phyloP scores from a whole-genome alignment of 192 early-diverging fungal genomes.

The Phlyctochytrium bullatum region DNA sequence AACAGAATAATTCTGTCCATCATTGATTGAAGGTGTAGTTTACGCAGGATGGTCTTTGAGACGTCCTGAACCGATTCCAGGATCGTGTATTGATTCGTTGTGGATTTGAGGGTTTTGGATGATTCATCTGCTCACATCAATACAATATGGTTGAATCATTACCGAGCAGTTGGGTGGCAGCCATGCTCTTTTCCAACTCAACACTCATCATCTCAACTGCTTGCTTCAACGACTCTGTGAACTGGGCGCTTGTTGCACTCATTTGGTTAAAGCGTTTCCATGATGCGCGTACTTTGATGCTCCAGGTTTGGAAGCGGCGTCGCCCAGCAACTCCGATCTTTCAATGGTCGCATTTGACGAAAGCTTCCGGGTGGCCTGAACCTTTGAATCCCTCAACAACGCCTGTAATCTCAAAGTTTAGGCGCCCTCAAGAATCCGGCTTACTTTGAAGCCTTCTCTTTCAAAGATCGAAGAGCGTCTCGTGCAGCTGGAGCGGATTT shows the following conservation, averaged over 20 bases:
- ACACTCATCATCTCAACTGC: slow-evolving; percentile 23
- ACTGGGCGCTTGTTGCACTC: slow-evolving; percentile 4
- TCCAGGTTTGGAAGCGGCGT: too few relatives aligned
- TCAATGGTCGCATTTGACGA: too few relatives aligned
- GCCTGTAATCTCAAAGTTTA: too few relatives aligned
- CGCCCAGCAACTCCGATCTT: too few relatives aligned
- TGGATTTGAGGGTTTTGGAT: slow-evolving; percentile 20
- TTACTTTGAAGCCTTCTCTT: too few relatives aligned
- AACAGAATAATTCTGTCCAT: slow-evolving; percentile 24
- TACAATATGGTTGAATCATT: background rate
- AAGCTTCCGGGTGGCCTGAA: too few relatives aligned
- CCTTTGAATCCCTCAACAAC: too few relatives aligned
- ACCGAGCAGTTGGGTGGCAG: slow-evolving; percentile 21
- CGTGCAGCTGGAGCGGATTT: too few relatives aligned
- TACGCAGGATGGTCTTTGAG: slow-evolving; percentile 2
- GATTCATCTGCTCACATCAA: slow-evolving; percentile 10
- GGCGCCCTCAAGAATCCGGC: too few relatives aligned
- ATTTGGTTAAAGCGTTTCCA: too few relatives aligned
- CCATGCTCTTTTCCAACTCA: slow-evolving; percentile 24
- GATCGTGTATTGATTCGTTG: slow-evolving; percentile 9
- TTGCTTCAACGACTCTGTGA: slow-evolving; percentile 21
- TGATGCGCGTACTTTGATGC: too few relatives aligned
- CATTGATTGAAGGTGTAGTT: slow-evolving; percentile 16
- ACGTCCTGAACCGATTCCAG: slow-evolving; percentile 5
- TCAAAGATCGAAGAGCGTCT: too few relatives aligned